These are phyloP conservation scores for Pseudopithomyces maydicus DNA, from an alignment of 2,329 filamentous ascomycete species.

Conservation along the genomic window DNA sequence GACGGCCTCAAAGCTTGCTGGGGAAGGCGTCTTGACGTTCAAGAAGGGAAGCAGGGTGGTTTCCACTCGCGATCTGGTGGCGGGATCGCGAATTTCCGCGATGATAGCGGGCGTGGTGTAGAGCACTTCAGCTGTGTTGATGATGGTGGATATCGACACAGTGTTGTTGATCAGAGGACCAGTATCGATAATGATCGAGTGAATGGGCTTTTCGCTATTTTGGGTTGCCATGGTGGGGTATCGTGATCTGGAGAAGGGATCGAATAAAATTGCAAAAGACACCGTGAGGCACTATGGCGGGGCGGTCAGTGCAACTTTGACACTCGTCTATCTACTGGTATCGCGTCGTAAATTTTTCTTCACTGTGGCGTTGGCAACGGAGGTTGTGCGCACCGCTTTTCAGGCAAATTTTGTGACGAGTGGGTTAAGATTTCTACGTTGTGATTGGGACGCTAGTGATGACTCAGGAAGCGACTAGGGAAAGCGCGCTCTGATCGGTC, in stretches of 20 bases:
- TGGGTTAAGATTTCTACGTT: neutral
- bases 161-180: constrained; percentile 94
- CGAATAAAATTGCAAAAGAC: neutral
- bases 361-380: constrained; percentile 4
- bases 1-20: constrained; percentile 79
- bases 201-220: constrained; percentile 66
- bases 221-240: constrained; percentile 25
- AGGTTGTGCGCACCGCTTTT: constrained; percentile 19
- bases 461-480: constrained; percentile 7
- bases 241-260: neutral
- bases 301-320: too few relatives aligned
- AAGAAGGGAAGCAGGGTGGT: constrained; percentile 86
- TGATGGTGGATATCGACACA: constrained; percentile 79
- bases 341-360: constrained; percentile 1
- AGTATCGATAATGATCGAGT: constrained; percentile 86
- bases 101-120: constrained; percentile 82
- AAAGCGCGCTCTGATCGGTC: constrained; percentile 4
- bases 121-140: constrained; percentile 69
- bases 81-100: constrained; percentile 83
- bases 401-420: constrained; percentile 14
- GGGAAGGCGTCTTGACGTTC: constrained; percentile 73
- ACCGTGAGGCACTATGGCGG: too few relatives aligned
- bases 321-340: neutral
- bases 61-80: constrained; percentile 79
- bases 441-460: constrained; percentile 4